Evolutionary conservation across 2,329 filamentous ascomycete genomes (phyloP).

Genomic region (Penicillium sp.): DNA sequence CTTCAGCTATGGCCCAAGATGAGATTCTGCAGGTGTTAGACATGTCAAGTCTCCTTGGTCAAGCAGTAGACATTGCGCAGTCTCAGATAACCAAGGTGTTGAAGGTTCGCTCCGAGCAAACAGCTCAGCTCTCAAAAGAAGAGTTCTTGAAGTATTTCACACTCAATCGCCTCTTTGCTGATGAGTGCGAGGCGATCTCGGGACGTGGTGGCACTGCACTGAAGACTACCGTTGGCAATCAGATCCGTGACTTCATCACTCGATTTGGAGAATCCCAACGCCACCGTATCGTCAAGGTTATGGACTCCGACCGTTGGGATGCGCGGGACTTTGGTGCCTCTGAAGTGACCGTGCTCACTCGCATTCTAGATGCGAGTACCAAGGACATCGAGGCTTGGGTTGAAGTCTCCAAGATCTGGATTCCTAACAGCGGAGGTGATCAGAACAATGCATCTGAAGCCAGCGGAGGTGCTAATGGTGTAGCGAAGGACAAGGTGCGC

Average conservation of each 20-base stretch:
- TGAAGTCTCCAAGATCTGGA: conserved; percentile 54
- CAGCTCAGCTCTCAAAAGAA: conserved; percentile 55
- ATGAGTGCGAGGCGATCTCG: conserved; percentile 67
- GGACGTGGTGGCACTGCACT: conserved; percentile 61
- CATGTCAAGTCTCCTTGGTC: conserved; percentile 65
- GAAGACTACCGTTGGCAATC: conserved; percentile 62
- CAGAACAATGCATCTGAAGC: conserved; percentile 38
- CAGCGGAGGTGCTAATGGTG: conserved; percentile 37
- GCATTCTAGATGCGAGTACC: conserved; percentile 61
- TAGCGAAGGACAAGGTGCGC: conserved; percentile 64
- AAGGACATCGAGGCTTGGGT: conserved; percentile 59
- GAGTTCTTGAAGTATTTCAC: conserved; percentile 65
- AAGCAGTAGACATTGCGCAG: conserved; percentile 68
- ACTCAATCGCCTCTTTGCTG: conserved; percentile 64
- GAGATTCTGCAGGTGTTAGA: conserved; percentile 65
- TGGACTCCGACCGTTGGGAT: conserved; percentile 66
- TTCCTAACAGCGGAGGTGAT: conserved; percentile 33
- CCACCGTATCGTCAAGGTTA: conserved; percentile 57
- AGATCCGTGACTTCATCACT: conserved; percentile 64
- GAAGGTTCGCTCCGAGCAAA: conserved; percentile 64
- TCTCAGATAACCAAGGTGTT: conserved; percentile 65
- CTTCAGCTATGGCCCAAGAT: conserved; percentile 50
- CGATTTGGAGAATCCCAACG: conserved; percentile 59
- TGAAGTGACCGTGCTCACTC: conserved; percentile 53
- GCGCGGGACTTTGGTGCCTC: conserved; percentile 61